Conservation (phyloP, 805 yeast species). For the Saccharomycopsis oosterbeekiorum region DNA sequence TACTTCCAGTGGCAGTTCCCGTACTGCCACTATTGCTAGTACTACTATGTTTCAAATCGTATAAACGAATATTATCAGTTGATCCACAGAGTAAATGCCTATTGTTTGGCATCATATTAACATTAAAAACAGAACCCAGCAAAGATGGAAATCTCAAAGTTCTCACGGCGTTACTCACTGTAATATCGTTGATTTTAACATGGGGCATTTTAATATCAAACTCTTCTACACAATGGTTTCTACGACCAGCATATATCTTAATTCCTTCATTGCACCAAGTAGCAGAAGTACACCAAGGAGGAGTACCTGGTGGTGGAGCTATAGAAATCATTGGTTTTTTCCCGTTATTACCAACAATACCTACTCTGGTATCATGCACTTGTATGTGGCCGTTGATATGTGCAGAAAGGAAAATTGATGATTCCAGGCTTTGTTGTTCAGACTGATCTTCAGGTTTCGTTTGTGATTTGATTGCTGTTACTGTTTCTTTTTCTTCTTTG, state of each 20-base stretch:
- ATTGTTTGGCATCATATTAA: conserved; percentile 71
- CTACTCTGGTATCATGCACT: neutral
- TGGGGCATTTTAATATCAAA: conserved; percentile 53
- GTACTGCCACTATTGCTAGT: conserved; percentile 30
- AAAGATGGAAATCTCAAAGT: conserved; percentile 69
- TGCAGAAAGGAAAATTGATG: neutral
- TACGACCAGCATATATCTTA: conserved; percentile 69
- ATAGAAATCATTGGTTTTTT: conserved; percentile 10
- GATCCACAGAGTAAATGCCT: conserved; percentile 81
- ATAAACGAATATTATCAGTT: conserved; percentile 78
- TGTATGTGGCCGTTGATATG: neutral
- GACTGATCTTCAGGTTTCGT: neutral
- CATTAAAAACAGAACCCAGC: conserved; percentile 83
- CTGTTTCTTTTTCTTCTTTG: conserved; percentile 19
- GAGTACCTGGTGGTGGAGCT: conserved; percentile 45
- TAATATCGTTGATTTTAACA: conserved; percentile 22
- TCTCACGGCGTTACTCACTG: conserved; percentile 42
- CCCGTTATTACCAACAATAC: neutral
- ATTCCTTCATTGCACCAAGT: conserved; percentile 86
- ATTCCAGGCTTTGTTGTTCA: neutral
- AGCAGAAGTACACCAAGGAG: conserved; percentile 92
- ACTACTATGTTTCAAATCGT: conserved; percentile 40
- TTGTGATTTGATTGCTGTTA: neutral
- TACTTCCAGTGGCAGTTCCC: conserved; percentile 20
- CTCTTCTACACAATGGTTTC: conserved; percentile 82